Conservation (phyloP, 257 asterid genomes). For the Salvia hispanica region DNA sequence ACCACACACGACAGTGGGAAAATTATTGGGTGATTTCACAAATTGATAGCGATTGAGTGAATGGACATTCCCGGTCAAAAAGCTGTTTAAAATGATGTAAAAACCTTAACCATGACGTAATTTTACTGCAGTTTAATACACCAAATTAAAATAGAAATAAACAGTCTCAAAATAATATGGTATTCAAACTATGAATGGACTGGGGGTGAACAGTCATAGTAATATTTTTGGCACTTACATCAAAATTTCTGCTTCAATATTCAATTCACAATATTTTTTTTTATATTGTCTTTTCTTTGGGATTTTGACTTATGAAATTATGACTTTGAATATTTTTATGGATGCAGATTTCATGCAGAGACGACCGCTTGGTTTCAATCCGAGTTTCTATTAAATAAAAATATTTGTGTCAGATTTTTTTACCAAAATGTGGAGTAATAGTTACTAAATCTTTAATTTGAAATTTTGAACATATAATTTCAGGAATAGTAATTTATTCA, state of each 20-base stretch:
- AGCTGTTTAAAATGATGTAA: constrained; percentile 19
- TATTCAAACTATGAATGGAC: background rate
- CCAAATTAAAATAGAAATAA: background rate
- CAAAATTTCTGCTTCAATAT: background rate
- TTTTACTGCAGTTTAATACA: constrained; percentile 13
- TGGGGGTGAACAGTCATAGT: background rate
- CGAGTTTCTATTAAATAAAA: background rate
- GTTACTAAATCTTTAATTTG: too few relatives aligned
- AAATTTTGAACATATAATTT: background rate
- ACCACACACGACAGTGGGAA: constrained; percentile 18
- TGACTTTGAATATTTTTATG: background rate
- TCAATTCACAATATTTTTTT: background rate
- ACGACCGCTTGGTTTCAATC: background rate
- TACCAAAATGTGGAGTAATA: too few relatives aligned
- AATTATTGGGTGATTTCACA: constrained; percentile 23
- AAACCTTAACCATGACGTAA: constrained; percentile 19
- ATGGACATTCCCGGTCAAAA: constrained; percentile 25
- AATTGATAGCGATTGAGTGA: constrained; percentile 30
- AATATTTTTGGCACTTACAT: constrained; percentile 11
- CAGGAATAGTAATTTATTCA: background rate
- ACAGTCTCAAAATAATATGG: background rate
- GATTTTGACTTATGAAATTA: background rate
- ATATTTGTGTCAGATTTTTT: background rate
- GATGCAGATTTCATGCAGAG: background rate
- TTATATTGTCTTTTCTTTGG: background rate